Conservation (phyloP, 2,329 filamentous ascomycete species). For the Calonectria henricotiae region DNA sequence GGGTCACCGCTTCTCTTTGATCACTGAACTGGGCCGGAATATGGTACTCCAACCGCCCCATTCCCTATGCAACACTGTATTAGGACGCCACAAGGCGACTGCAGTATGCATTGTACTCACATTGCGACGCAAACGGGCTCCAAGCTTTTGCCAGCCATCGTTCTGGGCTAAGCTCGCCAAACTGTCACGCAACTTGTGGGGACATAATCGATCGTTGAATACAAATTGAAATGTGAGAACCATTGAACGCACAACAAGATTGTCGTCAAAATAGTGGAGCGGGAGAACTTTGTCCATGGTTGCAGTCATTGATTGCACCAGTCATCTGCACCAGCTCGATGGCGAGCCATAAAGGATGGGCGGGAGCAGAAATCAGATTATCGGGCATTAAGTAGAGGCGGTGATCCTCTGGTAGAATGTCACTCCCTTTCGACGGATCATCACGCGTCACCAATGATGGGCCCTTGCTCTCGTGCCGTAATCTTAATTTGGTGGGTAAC, state of each 20-base stretch:
- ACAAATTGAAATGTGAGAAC: slow-evolving; percentile 17
- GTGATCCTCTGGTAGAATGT: slow-evolving; percentile 6
- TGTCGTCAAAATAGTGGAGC: slow-evolving; percentile 18
- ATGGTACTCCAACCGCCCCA: slow-evolving; percentile 7
- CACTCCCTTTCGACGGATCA: neutral
- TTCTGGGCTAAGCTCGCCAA: slow-evolving; percentile 10
- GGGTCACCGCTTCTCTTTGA: neutral
- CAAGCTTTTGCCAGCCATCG: slow-evolving; percentile 17
- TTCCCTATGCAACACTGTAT: neutral
- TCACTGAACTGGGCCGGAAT: neutral
- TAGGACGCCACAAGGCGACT: neutral
- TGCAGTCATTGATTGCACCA: neutral
- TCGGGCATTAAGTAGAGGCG: neutral
- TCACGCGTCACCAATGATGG: neutral
- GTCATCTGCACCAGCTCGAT: neutral
- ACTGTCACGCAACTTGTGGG: slow-evolving; percentile 19
- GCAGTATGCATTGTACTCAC: neutral
- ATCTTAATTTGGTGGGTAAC: slow-evolving; percentile 18
- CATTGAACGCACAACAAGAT: slow-evolving; percentile 12
- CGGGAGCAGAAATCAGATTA: neutral
- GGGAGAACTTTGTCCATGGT: slow-evolving; percentile 10
- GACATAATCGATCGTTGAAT: slow-evolving; percentile 1
- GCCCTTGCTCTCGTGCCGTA: neutral
- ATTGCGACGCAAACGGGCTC: slow-evolving; percentile 19
- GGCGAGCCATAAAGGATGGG: neutral